Base-by-base conservation (phyloP, 192 early-diverging fungal genomes). In the Jimgerdemannia lactiflua region DNA sequence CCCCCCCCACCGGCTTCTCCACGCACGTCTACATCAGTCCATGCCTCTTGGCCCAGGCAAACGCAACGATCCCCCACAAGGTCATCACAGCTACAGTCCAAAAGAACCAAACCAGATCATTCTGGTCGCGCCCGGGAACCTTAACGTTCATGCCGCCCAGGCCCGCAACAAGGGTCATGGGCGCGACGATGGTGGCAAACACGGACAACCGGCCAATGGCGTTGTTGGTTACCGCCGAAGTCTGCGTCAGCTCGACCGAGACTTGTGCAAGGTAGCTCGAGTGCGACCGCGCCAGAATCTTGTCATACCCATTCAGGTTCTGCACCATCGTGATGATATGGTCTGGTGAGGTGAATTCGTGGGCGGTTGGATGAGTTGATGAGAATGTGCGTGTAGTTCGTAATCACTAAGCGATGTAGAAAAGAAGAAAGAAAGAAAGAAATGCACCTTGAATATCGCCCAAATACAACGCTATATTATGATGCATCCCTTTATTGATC, bases 121-220 rank as follows among this genome's bases (percentile, higher is more conserved):
- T 66, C 8, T 74, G 49, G 6, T 86, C 86, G 78, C 91, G 90
- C 9, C 77, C 77, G 64, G 77, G 73, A 29, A 68, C 73, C 18
- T 75, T 78, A 42, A 74, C 73, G 64, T 79, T 79, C 77, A 79
- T 79, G 68, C 90, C 90, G 85, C 85, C 89, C 71, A 91, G 80
- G 19, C 94, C 95, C 0, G 97, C 96, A 40, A 97, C 87, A 71
- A 98, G 80, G 73, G 96, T 97, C 81, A 98, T 85, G n/a, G 97
- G 97, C 59, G 97, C 86, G 3, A 98, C 78, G 44, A 98, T 93
- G 69, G 90, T 92, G 0, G 95, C 97, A 70, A 97, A 76, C 6
- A 93, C 92, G 9, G 96, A 96, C 78, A 98, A 89, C 68, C 91
- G 91, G 71, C 93, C 92, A 18, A 97, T 93, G 4, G 95, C 94